A percentile compares a stretch with the other conserved stretches of the same genome.
Evolutionary conservation across 257 asterid species (phyloP).

Genomic region (Solanum clarkiae): DNA sequence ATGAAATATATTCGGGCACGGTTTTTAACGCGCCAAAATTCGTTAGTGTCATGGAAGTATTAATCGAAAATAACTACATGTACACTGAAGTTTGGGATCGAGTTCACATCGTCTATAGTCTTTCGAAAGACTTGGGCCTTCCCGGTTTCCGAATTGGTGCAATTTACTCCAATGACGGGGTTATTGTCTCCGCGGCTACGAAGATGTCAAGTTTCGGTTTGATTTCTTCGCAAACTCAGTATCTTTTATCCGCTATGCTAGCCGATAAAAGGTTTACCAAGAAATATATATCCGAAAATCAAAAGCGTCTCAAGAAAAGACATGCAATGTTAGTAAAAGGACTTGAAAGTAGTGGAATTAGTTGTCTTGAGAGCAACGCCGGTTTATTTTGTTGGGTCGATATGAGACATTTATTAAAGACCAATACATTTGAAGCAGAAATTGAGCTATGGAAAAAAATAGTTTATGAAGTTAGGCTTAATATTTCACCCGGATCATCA

Average conservation of each 20-base stretch:
- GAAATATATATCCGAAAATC: not conserved
- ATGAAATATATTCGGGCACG: not conserved
- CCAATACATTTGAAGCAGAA: slow-evolving; percentile 2
- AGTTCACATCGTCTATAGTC: slow-evolving; percentile 4
- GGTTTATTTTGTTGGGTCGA: not conserved
- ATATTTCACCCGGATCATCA: not conserved
- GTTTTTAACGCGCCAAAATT: not conserved
- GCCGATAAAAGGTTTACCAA: not conserved
- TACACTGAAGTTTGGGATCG: not conserved
- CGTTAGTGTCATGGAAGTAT: not conserved
- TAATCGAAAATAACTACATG: not conserved
- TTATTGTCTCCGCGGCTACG: not conserved
- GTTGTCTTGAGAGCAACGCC: not conserved
- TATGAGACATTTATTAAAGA: not conserved
- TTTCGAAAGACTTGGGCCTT: not conserved
- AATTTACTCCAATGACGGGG: not conserved
- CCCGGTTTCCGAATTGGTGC: not conserved
- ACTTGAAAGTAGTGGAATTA: not conserved
- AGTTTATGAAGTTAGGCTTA: not conserved
- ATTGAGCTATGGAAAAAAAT: not conserved
- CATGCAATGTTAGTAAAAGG: not conserved
- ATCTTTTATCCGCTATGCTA: not conserved
- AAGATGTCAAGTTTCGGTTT: not conserved
- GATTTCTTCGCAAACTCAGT: not conserved
- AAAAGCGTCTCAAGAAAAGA: not conserved